Base-by-base conservation (phyloP, 2,329 filamentous ascomycete species). In the Ceratocystis colombiana region DNA sequence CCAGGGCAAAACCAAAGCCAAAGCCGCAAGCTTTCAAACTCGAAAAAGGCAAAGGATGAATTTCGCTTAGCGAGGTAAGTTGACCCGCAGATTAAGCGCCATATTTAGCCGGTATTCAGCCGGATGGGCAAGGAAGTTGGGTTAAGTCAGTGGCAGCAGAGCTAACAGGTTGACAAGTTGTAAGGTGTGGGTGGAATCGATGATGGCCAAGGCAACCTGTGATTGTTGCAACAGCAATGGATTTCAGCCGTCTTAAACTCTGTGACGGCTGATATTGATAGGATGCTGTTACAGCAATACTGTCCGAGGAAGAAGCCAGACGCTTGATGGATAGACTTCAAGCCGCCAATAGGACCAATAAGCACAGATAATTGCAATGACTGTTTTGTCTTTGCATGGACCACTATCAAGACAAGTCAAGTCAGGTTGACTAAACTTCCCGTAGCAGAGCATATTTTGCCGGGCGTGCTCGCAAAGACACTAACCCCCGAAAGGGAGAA, bases 11-110 rank as follows among this genome's bases (percentile, higher is more conserved):
- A 28, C 8, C 28, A 33, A 59, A 59, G 53, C 53, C 28, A 20
- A 59, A n/a, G 25, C 37, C 37, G 37, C 53, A 59, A 59, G 53
- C 53, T 59, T 59, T 59, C 55, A 33, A 59, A 37, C 28, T 59
- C 17, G 30, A 37, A 30, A 30, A 59, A 33, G 55, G 22, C 48
- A 28, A 59, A 59, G 55, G 17, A 59, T 59, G 55, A 37, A n/a
- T 59, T 59, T 15, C 25, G 55, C 28, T 59, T 37, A n/a, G 55
- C 17, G 17, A 59, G 55, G 55, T 8, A 37, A 25, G 22, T 59
- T 59, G 28, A 59, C 55, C 55, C 55, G 10, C 12, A 8, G 30
- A 59, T 59, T 59, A 59, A 59, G 55, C 55, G 48, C 5, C 1
- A 1, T 15, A 28, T 25, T 30, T 62, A 62, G n/a, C 61, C 61